A percentile compares a stretch with the other conserved stretches of the same genome.
phyloP scores from a whole-genome alignment of 345 rosid genomes.

The Syzygium oleosum region DNA sequence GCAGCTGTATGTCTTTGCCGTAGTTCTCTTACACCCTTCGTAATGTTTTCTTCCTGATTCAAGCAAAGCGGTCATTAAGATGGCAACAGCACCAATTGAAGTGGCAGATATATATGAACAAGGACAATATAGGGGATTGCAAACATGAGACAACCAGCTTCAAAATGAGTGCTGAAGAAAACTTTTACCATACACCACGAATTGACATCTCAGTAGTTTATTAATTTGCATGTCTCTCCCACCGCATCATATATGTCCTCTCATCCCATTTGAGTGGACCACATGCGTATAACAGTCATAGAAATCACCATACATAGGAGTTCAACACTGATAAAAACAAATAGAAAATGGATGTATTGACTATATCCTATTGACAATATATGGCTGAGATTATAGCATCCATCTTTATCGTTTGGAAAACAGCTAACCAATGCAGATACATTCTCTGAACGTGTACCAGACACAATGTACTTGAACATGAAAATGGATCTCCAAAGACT shows the following conservation, averaged over 20 bases:
- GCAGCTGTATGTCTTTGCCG: slow-evolving; percentile 45
- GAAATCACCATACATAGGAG: neutral
- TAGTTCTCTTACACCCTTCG: slow-evolving; percentile 46
- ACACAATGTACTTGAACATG: neutral
- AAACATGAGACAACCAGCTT: neutral
- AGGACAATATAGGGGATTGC: neutral
- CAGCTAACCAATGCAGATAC: neutral
- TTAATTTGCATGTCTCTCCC: neutral
- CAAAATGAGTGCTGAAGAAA: neutral
- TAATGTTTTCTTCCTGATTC: slow-evolving; percentile 47
- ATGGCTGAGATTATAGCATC: neutral
- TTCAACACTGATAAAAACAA: neutral
- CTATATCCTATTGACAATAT: neutral
- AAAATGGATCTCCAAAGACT: neutral
- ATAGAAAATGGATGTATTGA: neutral
- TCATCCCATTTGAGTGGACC: neutral
- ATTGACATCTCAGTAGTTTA: neutral
- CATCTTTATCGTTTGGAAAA: neutral
- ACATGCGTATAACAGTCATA: neutral
- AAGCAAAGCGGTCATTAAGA: neutral
- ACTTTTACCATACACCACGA: neutral
- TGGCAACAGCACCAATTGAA: neutral
- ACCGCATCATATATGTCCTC: neutral
- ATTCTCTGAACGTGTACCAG: neutral
- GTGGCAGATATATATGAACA: neutral